These are phyloP conservation scores for Syncephalastrum contaminatum DNA, from an alignment of 371 early-diverging fungal species.

Conservation along the genomic window DNA sequence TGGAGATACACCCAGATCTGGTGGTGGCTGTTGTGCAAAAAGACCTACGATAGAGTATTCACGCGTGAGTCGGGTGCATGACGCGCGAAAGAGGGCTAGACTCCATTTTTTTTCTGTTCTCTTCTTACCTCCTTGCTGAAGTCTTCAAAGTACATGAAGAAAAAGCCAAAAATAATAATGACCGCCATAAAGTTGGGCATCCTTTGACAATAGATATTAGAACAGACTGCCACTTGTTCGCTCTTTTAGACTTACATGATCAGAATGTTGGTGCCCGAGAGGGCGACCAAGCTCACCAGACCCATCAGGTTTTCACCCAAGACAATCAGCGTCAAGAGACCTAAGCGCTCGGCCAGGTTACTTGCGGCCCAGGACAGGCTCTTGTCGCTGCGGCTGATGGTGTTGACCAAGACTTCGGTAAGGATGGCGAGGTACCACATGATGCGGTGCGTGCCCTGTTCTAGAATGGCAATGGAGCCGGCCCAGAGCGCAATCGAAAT, in stretches of 20 bases:
- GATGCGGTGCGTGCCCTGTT: constrained; percentile 41
- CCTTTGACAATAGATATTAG: constrained; percentile 12
- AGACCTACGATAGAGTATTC: constrained; percentile 18
- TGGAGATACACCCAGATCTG: constrained; percentile 63
- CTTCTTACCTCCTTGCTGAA: constrained; percentile 46
- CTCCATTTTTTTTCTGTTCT: not conserved
- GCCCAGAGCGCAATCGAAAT: constrained; percentile 56
- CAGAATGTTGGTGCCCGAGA: constrained; percentile 27
- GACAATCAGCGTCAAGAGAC: constrained; percentile 56
- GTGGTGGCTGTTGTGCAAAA: constrained; percentile 43
- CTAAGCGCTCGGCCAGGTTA: constrained; percentile 58
- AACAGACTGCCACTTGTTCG: not conserved
- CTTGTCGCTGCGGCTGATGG: constrained; percentile 48
- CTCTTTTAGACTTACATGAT: constrained; percentile 29
- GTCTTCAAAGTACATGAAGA: constrained; percentile 56
- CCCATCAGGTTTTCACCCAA: constrained; percentile 54
- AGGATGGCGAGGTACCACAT: constrained; percentile 56
- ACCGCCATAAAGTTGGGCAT: constrained; percentile 52
- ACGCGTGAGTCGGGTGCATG: not conserved
- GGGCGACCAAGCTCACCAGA: constrained; percentile 38
- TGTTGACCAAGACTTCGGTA: constrained; percentile 47
- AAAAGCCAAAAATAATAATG: constrained; percentile 51
- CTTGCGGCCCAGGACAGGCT: constrained; percentile 61
- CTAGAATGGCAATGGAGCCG: constrained; percentile 39
- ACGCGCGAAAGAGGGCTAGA: not conserved